Percentiles rank a stretch among this genome's conserved stretches.
Conservation (phyloP, 129 eudicot species). For the Pseudognaphalium luteoalbum region DNA sequence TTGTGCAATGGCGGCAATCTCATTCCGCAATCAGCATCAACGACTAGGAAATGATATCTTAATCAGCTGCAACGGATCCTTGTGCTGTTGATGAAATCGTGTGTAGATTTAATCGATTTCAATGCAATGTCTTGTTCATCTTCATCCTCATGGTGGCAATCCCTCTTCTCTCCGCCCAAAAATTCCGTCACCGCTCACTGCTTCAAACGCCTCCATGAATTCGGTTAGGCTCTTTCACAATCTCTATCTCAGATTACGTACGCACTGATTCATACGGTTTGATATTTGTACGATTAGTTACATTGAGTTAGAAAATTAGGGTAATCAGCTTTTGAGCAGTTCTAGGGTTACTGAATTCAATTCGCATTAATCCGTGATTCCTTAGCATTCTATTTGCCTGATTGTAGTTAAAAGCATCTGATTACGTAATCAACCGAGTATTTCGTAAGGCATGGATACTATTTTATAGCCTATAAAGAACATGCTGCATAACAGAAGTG, state of each 20-base stretch:
- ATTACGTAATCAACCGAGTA: not conserved
- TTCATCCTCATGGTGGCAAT: conserved; percentile 52
- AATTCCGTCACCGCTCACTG: conserved; percentile 25
- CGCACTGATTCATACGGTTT: not conserved
- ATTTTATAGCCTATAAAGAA: not conserved
- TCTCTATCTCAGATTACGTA: not conserved
- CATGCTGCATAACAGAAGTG: not conserved
- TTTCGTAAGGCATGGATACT: too few species aligned
- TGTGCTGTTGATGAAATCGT: not conserved
- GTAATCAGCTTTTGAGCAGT: not conserved
- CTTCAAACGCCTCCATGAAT: conserved; percentile 50
- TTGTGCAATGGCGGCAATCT: conserved; percentile 25
- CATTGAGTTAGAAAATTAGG: conserved; percentile 12
- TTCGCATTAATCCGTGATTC: not conserved
- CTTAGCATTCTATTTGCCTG: not conserved
- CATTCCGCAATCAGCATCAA: not conserved
- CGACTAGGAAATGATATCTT: not conserved
- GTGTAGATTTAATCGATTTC: conserved; percentile 3
- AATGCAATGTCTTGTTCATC: conserved; percentile 34
- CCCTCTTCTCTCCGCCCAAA: conserved; percentile 48
- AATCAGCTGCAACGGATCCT: not conserved
- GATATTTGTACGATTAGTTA: not conserved
- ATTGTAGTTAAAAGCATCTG: not conserved
- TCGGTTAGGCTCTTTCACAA: conserved; percentile 32
- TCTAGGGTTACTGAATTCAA: conserved; percentile 16